Base-by-base conservation (phyloP, 371 early-diverging fungal species). In the Entomophthora muscae region DNA sequence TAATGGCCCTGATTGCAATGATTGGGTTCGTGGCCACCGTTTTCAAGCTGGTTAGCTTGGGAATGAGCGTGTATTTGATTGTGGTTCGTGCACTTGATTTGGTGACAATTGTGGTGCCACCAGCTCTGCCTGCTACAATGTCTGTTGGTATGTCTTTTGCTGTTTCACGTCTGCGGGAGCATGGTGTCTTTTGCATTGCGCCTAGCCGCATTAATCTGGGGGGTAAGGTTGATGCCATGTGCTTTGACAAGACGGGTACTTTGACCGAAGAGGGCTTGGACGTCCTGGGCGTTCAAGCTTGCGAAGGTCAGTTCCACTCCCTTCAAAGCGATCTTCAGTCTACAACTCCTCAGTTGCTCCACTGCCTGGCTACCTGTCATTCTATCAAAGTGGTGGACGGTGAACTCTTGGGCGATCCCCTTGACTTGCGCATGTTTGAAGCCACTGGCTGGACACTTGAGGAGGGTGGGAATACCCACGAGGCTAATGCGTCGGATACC, bases 211-310 rank as follows among this genome's bases (percentile, higher is more conserved):
- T 99, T 54, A 97, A 96, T 69, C 83, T 96, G 63, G 87, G 95
- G 33, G 99, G 99, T 52, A 92, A 92, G 66, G 75, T 98, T 55
- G 89, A 98, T 67, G 84, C 92, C 33, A 92, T 95, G 80, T 89
- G 94, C 66, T 99, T 99, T 79, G 99, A 99, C 77, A 99, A 99
- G 73, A 99, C 99, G 2, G 99, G 99, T 1, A 99, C 99, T 2
- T 72, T 99, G 57, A 99, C 99, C 99, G 0, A 91, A 96, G 1
- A 89, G 98, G 83, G 59, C 3, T 30, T 58, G 30, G 59, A 58
- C 22, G 28, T 58, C 3, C 22, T 58, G 23, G 59, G 59, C 30
- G 59, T 30, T 12, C 59, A 58, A 32, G 30, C 23, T 27, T 27
- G 21, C 23, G 21, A 30, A 64, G 26, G 64, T 17, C 28, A 57